Base-by-base conservation (phyloP, 2,329 filamentous ascomycete genomes). In the Curvularia eragrostidis region DNA sequence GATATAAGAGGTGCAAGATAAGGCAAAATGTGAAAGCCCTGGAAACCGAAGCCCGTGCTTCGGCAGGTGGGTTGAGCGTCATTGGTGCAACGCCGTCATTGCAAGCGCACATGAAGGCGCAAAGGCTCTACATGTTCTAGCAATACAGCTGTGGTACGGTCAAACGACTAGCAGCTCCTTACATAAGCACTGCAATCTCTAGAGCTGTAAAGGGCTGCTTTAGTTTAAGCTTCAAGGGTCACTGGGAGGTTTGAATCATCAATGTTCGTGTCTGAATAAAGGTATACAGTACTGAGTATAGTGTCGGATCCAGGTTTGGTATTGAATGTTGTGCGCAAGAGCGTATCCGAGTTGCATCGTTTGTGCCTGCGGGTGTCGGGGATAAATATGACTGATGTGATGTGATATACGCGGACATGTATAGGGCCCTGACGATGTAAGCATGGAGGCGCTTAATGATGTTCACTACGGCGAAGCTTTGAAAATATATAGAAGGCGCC, bases 81-180 rank as follows among this genome's bases (percentile, higher is more conserved):
- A 62, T 47, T 50, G 23, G 47, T 28, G 53, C 36, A 52, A 53
- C 38, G 57, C 49, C 28, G 50, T 65, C 34, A 49, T 58, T 65
- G 46, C 55, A 62, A 49, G 59, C 62, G 28, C 52, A 30, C 48
- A 53, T 34, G 51, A 61, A 65, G 52, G 42, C 48, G 55, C 57
- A 60, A 58, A 62, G 56, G 54, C 26, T 60, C 49, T 56, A 56
- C 56, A 60, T 62, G 55, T 54, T 48, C 54, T 59, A 13, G 58
- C 44, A 56, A 58, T 63, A 61, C 63, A 62, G 60, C 56, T 56
- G 54, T 63, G 30, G 56, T 58, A 63, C 54, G 41, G 57, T 56
- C 24, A 61, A 54, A 63, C 48, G 54, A 52, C 46, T 34, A 59
- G 58, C 19, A 26, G 58, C 38, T 57, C 48, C 30, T 59, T 48